A percentile compares a stretch with the other conserved stretches of the same genome.
Conservation (phyloP, 2,329 filamentous ascomycete genomes). For the Pseudogymnoascus sp. region DNA sequence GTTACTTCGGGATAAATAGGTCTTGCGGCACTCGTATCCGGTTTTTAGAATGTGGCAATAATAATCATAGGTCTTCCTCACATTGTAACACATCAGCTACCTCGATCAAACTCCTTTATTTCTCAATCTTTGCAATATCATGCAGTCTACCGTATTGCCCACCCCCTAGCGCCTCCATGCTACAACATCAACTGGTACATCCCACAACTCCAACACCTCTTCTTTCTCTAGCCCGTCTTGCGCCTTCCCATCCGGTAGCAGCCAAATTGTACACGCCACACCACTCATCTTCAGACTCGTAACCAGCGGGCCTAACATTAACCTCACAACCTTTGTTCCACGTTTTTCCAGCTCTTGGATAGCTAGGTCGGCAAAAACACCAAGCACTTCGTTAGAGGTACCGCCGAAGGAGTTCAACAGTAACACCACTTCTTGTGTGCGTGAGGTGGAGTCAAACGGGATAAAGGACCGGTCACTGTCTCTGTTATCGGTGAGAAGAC, state of each 20-base stretch:
- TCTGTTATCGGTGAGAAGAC: slow-evolving; percentile 19
- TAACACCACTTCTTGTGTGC: slow-evolving; percentile 20
- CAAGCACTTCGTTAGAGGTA: slow-evolving; percentile 24
- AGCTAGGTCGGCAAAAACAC: slow-evolving; percentile 22
- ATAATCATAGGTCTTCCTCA: too few relatives aligned
- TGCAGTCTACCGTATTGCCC: background rate
- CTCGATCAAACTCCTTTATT: background rate
- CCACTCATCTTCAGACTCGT: slow-evolving; percentile 26
- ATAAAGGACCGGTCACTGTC: slow-evolving; percentile 22
- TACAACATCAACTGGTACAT: slow-evolving; percentile 20
- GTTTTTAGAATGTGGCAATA: too few relatives aligned
- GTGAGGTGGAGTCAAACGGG: slow-evolving; percentile 15
- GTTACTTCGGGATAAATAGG: too few relatives aligned
- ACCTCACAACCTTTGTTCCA: slow-evolving; percentile 17
- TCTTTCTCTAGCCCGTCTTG: slow-evolving; percentile 17
- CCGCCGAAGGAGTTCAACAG: slow-evolving; percentile 23
- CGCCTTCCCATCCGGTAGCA: slow-evolving; percentile 17
- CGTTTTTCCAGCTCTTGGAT: slow-evolving; percentile 20
- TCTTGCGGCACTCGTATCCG: too few relatives aligned
- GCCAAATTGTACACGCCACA: slow-evolving; percentile 24
- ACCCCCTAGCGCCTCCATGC: slow-evolving; percentile 21
- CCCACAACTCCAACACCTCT: slow-evolving; percentile 21
- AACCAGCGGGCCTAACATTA: slow-evolving; percentile 23
- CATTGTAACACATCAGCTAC: too few relatives aligned
- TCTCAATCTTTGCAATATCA: background rate